Evolutionary conservation across 1,139 yeast genomes (phyloP).

Genomic region (Hansenula lynferdii): DNA sequence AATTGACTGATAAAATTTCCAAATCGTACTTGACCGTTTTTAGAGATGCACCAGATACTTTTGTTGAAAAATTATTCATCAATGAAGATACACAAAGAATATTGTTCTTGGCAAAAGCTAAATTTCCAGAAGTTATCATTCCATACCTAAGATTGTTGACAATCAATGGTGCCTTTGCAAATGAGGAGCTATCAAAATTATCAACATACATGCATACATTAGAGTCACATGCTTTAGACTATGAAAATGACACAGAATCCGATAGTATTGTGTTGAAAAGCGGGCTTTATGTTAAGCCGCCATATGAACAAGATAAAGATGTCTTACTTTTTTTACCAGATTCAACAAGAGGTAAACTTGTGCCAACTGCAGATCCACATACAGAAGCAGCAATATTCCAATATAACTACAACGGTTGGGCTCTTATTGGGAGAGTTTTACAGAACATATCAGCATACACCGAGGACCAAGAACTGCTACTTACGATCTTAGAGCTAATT

Average conservation of each 20-base stretch:
- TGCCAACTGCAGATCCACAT: constrained; percentile 38
- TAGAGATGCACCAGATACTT: constrained; percentile 47
- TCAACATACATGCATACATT: constrained; percentile 51
- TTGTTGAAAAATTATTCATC: constrained; percentile 55
- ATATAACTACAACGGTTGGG: constrained; percentile 82
- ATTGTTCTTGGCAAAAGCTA: constrained; percentile 60
- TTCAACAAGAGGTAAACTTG: constrained; percentile 69
- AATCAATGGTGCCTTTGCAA: constrained; percentile 63
- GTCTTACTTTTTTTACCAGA: constrained; percentile 35
- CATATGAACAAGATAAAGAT: constrained; percentile 34
- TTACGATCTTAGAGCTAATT: constrained; percentile 48
- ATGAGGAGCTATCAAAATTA: constrained; percentile 54
- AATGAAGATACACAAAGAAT: constrained; percentile 49
- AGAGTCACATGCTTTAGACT: constrained; percentile 25
- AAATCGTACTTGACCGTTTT: constrained; percentile 46
- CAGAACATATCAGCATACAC: constrained; percentile 45
- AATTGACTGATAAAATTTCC: constrained; percentile 52
- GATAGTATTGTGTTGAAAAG: constrained; percentile 34
- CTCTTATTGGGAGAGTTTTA: constrained; percentile 70
- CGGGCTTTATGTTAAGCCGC: constrained; percentile 35
- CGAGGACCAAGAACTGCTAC: constrained; percentile 33
- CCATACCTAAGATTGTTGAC: constrained; percentile 62
- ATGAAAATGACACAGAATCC: constrained; percentile 28
- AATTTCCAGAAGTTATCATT: constrained; percentile 64
- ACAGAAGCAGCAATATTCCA: constrained; percentile 61